Percentiles rank a stretch among this genome's conserved stretches.
These are phyloP conservation scores for Pseudodiploospora longispora DNA, from an alignment of 2,329 filamentous ascomycete species.

Conservation along the genomic window DNA sequence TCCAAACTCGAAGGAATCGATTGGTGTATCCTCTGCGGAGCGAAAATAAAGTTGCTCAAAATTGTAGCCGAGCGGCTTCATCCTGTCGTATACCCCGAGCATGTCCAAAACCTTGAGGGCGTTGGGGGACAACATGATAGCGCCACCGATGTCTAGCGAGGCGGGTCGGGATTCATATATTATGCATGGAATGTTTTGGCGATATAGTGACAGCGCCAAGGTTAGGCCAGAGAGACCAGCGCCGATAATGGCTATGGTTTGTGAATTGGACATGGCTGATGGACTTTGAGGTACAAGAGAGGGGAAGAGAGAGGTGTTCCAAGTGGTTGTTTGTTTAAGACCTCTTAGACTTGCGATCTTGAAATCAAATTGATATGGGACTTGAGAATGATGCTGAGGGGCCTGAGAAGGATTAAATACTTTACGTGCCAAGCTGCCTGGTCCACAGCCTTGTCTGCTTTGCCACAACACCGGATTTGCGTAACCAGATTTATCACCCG, in stretches of 20 bases:
- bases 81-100: slow-evolving; percentile 38
- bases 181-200: slow-evolving; percentile 38
- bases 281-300: no score
- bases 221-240: slow-evolving; percentile 40
- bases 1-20: slow-evolving; percentile 41
- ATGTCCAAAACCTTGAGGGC: slow-evolving; percentile 45
- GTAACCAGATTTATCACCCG: no score
- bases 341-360: no score
- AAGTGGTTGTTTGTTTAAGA: no score
- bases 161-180: slow-evolving; percentile 43
- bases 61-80: slow-evolving; percentile 38
- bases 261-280: neutral
- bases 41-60: slow-evolving; percentile 43
- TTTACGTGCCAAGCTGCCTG: no score
- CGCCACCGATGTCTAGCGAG: slow-evolving; percentile 41
- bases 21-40: slow-evolving; percentile 21
- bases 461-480: no score
- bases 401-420: no score
- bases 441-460: no score
- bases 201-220: slow-evolving; percentile 45
- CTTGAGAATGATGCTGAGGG: no score
- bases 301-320: no score
- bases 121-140: slow-evolving; percentile 53
- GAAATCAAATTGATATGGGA: no score
- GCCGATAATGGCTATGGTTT: slow-evolving; percentile 22